phyloP scores from a whole-genome alignment of 371 early-diverging fungal species.

The Mucor circinelloides region DNA sequence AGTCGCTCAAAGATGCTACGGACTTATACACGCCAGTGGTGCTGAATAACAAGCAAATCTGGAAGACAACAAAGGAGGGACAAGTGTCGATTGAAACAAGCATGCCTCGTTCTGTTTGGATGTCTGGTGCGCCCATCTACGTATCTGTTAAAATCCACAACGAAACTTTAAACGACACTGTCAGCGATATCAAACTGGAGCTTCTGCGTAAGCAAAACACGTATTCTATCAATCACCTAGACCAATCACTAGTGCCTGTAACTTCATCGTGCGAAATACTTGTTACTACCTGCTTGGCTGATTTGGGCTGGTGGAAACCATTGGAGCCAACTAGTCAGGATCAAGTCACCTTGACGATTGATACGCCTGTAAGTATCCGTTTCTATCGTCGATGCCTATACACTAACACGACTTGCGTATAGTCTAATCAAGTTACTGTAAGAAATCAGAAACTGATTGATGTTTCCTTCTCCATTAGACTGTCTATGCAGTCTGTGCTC shows the following conservation, averaged over 20 bases:
- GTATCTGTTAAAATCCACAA: constrained; percentile 24
- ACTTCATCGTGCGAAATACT: constrained; percentile 29
- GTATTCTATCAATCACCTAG: neutral
- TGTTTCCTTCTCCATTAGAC: constrained; percentile 23
- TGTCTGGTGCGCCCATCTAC: constrained; percentile 38
- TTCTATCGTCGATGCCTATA: neutral
- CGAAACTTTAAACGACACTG: constrained; percentile 4
- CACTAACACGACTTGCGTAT: neutral
- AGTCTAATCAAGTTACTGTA: constrained; percentile 26
- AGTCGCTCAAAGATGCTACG: constrained; percentile 5
- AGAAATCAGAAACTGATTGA: constrained; percentile 28
- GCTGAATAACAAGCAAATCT: neutral
- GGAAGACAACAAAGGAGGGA: constrained; percentile 4
- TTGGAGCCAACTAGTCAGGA: constrained; percentile 19
- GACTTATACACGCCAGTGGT: neutral
- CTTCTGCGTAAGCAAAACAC: constrained; percentile 30
- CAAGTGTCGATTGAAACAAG: constrained; percentile 19
- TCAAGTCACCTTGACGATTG: constrained; percentile 23
- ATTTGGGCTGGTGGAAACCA: constrained; percentile 35
- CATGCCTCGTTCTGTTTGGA: constrained; percentile 33
- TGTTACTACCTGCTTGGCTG: constrained; percentile 3
- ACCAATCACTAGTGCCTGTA: constrained; percentile 7
- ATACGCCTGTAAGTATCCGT: constrained; percentile 28
- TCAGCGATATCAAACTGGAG: constrained; percentile 29
- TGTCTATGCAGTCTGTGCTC: constrained; percentile 19